Evolutionary conservation across 2,329 filamentous ascomycete genomes (phyloP), one percentile per base, ranked within the genome.

Genomic region (Trichoderma cornu-damae): DNA sequence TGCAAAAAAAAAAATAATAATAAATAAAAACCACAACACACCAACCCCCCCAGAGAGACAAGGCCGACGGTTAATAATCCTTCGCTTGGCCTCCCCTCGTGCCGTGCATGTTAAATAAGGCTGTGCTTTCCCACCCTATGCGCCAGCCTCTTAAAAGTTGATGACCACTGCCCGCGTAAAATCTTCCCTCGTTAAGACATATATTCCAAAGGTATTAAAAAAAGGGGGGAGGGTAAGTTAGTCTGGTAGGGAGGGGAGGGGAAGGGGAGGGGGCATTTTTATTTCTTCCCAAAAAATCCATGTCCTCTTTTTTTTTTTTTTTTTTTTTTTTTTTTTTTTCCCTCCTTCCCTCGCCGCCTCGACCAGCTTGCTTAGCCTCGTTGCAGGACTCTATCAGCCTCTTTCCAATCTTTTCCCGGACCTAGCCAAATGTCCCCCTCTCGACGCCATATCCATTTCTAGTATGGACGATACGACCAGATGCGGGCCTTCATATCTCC

Each of bases 401-500:
- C n/a, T 35, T 9, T 35, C 14, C n/a, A 20, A 12, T 14, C 3
- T 34, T n/a, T 20, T n/a, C 14, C n/a, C 34, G 2, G 11, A 34
- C n/a, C n/a, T n/a, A n/a, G n/a, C n/a, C n/a, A n/a, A n/a, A n/a
- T n/a, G n/a, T n/a, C n/a, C n/a, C n/a, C n/a, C n/a, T n/a, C n/a
- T n/a, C n/a, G n/a, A n/a, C n/a, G n/a, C n/a, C n/a, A n/a, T n/a
- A n/a, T n/a, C n/a, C 2, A 7, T 7, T 1, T 64, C 55, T 73
- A 75, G 53, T 78, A 72, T 3, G 78, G 73, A 56, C 82, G 79
- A 69, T 89, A 96, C 66, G 88, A 91, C 94, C 94, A 99, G 75
- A 99, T 97, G 68, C 94, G 87, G 55, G 94, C 94, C 70, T 93
- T 88, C 90, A 96, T 96, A 71, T 99, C 94, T 67, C 94, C 94